These are phyloP conservation scores for Pseudozyma hubeiensis DNA, from an alignment of 1,284 basidiomycete genomes.

Conservation along the genomic window DNA sequence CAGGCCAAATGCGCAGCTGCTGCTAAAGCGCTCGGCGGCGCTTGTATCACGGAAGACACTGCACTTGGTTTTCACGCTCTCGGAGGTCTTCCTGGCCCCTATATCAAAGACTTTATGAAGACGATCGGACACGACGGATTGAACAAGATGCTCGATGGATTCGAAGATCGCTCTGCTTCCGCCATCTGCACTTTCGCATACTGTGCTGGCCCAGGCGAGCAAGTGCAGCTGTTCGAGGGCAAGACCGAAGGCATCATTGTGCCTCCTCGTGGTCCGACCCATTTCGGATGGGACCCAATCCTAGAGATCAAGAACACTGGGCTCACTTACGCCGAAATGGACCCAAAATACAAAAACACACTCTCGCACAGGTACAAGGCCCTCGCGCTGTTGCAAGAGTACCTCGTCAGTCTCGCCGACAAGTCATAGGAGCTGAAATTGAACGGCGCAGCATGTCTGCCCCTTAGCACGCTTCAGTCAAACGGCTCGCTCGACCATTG, in stretches of 20 bases:
- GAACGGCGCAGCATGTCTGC: too few relatives aligned
- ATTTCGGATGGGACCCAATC: conserved; percentile 90
- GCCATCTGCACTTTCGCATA: conserved; percentile 97
- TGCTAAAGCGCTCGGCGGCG: conserved; percentile 76
- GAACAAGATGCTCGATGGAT: conserved; percentile 86
- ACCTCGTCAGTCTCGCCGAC: conserved; percentile 70
- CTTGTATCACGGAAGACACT: conserved; percentile 96
- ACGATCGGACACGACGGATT: conserved; percentile 74
- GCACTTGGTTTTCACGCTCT: conserved; percentile 91
- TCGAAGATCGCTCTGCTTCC: conserved; percentile 81
- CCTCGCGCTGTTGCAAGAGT: conserved; percentile 80
- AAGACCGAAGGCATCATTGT: conserved; percentile 89
- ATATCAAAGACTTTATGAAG: conserved; percentile 81
- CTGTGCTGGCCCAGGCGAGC: conserved; percentile 70
- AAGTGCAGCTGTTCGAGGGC: conserved; percentile 82
- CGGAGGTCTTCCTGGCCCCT: conserved; percentile 91
- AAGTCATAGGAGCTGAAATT: too few relatives aligned
- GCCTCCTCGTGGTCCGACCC: conserved; percentile 79
- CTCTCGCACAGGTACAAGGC: conserved; percentile 90
- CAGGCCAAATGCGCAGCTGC: conserved; percentile 86
- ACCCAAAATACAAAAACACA: conserved; percentile 60
- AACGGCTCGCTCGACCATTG: too few relatives aligned
- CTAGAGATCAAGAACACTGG: conserved; percentile 81
- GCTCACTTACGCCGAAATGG: conserved; percentile 49
- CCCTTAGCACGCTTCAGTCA: too few relatives aligned